Evolutionary conservation across 2,329 filamentous ascomycete genomes (phyloP), one percentile per base, ranked within the genome.

Genomic region (Lasiodiplodia citricola): DNA sequence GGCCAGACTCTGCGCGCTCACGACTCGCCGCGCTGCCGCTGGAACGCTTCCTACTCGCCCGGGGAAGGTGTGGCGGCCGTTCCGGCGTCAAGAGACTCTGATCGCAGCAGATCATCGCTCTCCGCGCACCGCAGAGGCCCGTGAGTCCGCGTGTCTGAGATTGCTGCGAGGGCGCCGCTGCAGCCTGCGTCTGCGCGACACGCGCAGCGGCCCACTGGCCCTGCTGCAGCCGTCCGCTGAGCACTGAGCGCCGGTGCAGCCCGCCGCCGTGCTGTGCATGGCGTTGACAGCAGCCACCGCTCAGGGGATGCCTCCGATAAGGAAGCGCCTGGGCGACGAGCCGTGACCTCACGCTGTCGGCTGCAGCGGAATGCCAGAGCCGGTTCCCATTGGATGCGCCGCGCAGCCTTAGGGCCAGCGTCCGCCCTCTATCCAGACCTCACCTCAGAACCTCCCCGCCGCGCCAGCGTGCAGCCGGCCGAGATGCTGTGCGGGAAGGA

Each of bases 101-200:
- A 64, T 64, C 60, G 28, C 51, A 50, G 60, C 60, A 50, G 60
- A 64, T 64, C 60, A 52, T 50, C 41, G 37, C 25, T 41, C 58
- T 44, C 18, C 38, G 28, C 35, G 38, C 57, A 25, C 28, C 25
- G 4, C 41, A 18, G 58, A 37, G 60, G 44, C 8, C 60, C 60
- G 60, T 62, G 58, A 51, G 58, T 64, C 60, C 60, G 60, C 60
- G 60, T 64, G 60, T 64, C 60, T 64, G 60, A 64, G 60, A 64
- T 64, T 52, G 58, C 58, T 13, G 38, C 28, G 57, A n/a, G 35
- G 57, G 57, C 57, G 57, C 38, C 38, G 58, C 58, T 57, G 55
- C 55, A 57, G 51, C 51, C 11, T 54, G 58, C 58, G 23, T 16
- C 41, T 51, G 44, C 41, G 58, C 47, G 41, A 63, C 58, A 63